phyloP scores from a whole-genome alignment of 305 asterid species.

The Plantago rigida region DNA sequence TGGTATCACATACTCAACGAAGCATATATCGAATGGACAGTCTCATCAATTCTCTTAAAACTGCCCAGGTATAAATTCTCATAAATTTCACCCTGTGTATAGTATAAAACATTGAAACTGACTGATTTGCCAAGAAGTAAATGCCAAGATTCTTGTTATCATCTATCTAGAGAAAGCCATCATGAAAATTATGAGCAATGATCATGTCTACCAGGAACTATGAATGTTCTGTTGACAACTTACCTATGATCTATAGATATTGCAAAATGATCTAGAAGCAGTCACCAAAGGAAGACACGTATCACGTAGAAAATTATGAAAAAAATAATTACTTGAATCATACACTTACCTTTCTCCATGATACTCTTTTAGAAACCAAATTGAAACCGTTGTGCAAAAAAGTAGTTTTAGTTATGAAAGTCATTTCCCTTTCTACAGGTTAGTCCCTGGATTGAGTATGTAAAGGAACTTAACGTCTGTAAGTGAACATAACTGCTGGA shows the following conservation, averaged over 20 bases:
- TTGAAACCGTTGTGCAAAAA: no score
- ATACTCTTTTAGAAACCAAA: no score
- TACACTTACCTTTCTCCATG: no score
- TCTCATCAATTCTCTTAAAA: not conserved
- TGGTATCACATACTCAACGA: not conserved
- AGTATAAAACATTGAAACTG: not conserved
- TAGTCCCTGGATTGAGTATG: no score
- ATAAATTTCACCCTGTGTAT: not conserved
- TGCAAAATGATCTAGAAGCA: not conserved
- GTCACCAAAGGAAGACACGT: not conserved
- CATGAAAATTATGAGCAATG: conserved; percentile 2
- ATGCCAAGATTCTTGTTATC: not conserved
- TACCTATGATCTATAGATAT: not conserved
- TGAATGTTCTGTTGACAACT: not conserved
- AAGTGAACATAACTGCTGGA: no score
- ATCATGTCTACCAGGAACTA: not conserved
- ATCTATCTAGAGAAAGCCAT: not conserved
- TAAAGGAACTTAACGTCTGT: no score
- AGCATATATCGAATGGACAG: no score
- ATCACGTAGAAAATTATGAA: not conserved
- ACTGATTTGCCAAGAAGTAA: not conserved
- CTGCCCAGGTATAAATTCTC: not conserved
- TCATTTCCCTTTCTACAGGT: no score
- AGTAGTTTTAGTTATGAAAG: no score
- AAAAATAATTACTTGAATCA: not conserved